Evolutionary conservation across 2,329 filamentous ascomycete species (phyloP), one percentile per base, ranked within the genome.

Genomic region (Hysterium pulicare): DNA sequence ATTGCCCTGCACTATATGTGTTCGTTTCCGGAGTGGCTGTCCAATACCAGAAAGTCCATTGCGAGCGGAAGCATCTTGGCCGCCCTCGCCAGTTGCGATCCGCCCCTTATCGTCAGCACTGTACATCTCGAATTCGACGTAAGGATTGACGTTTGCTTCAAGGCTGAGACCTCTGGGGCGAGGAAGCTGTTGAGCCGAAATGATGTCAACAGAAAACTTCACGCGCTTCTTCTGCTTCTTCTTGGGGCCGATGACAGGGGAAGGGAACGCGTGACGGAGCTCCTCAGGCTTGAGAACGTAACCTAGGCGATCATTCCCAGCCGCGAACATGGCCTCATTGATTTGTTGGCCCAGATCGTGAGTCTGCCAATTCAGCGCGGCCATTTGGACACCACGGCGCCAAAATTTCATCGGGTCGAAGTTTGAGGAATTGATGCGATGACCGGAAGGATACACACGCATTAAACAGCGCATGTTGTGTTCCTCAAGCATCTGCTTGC

Each of bases 261-360:
- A 52, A 15, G 58, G 57, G 17, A 52, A 46, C 36, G 60, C 54
- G 33, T 56, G 61, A 53, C 91, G 86, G 48, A 95, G 81, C 61
- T 90, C 87, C 26, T 83, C 79, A 16, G 93, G 91, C 71, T 98
- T 98, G 40, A 96, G 78, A 11, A 97, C 90, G 58, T 97, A 98
- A 33, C 93, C 93, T 2, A 87, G 87, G 42, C 83, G 81, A 68
- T 96, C 93, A 10, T 79, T 84, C 33, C 89, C 88, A 44, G 88
- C 87, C 35, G 90, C 86, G 62, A 96, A 98, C 93, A 98, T 97
- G 59, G 93, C 93, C 54, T 93, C 87, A 64, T 97, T 97, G 66
- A 97, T 78, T 62, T 97, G 91, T 80, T 96, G 93, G 34, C 90
- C 89, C 15, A 94, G 77, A 61, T 97, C 93, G 59, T 94, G 96